phyloP scores from a whole-genome alignment of 2,329 filamentous ascomycete species.

The Exutisphaerella laricina region DNA sequence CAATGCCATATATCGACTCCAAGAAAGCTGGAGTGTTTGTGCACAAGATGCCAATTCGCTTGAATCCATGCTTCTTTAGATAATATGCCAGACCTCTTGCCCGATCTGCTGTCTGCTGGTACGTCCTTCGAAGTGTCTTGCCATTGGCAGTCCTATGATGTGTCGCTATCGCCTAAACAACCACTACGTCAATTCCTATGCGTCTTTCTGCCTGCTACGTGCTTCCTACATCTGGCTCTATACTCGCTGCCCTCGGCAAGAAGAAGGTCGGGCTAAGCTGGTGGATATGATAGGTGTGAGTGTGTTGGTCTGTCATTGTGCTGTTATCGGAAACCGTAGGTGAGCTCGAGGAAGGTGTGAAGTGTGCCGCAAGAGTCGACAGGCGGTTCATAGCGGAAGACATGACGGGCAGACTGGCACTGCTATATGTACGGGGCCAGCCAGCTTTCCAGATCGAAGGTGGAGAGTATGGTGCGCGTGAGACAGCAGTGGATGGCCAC shows the following conservation, averaged over 20 bases:
- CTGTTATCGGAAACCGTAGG: slow-evolving; percentile 23
- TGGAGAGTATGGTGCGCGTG: slow-evolving; percentile 7
- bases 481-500: slow-evolving; percentile 9
- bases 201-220: background rate
- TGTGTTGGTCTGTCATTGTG: slow-evolving; percentile 22
- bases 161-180: slow-evolving; percentile 16
- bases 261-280: slow-evolving; percentile 87
- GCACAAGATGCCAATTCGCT: slow-evolving; percentile 75
- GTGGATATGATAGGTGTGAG: slow-evolving; percentile 58
- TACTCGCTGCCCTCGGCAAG: slow-evolving; percentile 74
- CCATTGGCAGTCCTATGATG: slow-evolving; percentile 44
- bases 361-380: slow-evolving; percentile 46
- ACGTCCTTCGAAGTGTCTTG: slow-evolving; percentile 67
- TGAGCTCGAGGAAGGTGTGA: slow-evolving; percentile 34
- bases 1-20: slow-evolving; percentile 82
- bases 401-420: slow-evolving; percentile 43
- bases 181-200: slow-evolving; percentile 1
- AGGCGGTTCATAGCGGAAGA: slow-evolving; percentile 59
- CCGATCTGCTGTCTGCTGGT: slow-evolving; percentile 77
- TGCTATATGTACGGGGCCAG: slow-evolving; percentile 10
- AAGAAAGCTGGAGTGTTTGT: slow-evolving; percentile 95
- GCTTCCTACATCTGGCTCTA: slow-evolving; percentile 64
- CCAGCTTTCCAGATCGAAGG: slow-evolving; percentile 11
- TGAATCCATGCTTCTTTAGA: slow-evolving; percentile 65
- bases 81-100: slow-evolving; percentile 85